Percentiles rank a stretch among this genome's conserved stretches.
These are phyloP conservation scores for Bipolaris gigantea DNA, from an alignment of 2,329 filamentous ascomycete species.

Conservation along the genomic window DNA sequence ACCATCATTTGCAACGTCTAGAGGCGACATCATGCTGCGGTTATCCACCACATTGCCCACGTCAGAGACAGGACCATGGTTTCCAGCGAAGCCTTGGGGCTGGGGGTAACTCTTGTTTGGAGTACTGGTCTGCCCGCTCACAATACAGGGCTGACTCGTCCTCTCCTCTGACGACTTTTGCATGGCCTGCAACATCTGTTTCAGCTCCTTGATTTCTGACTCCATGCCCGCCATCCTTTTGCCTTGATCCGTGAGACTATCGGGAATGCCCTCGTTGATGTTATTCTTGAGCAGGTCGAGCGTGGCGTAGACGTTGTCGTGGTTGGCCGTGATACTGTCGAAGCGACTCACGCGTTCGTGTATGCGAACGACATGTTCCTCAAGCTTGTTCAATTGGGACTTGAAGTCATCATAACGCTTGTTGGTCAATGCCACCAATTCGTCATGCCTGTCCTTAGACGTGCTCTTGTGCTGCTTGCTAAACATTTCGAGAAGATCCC, in stretches of 20 bases:
- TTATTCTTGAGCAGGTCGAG: slow-evolving; percentile 32
- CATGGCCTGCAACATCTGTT: slow-evolving; percentile 28
- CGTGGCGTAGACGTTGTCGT: slow-evolving; percentile 23
- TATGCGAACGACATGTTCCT: slow-evolving; percentile 25
- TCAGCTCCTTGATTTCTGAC: slow-evolving; percentile 30
- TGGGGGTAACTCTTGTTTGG: slow-evolving; percentile 25
- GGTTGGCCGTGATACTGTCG: slow-evolving; percentile 12
- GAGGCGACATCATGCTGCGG: slow-evolving; percentile 9
- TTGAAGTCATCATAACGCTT: slow-evolving; percentile 32
- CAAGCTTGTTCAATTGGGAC: slow-evolving; percentile 25
- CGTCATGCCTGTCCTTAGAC: slow-evolving; percentile 23
- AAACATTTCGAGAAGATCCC: slow-evolving; percentile 26
- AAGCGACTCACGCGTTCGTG: slow-evolving; percentile 9
- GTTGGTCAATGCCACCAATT: slow-evolving; percentile 22
- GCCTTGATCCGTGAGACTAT: slow-evolving; percentile 26
- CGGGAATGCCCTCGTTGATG: slow-evolving; percentile 31
- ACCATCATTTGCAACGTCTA: slow-evolving; percentile 20
- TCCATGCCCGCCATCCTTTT: slow-evolving; percentile 30
- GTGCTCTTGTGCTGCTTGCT: slow-evolving; percentile 16
- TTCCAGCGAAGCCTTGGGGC: slow-evolving; percentile 27
- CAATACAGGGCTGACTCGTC: slow-evolving; percentile 1
- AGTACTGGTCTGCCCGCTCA: slow-evolving; percentile 1
- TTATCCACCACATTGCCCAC: slow-evolving; percentile 13
- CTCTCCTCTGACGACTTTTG: slow-evolving; percentile 25
- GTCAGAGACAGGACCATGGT: slow-evolving; percentile 21